These are phyloP conservation scores for Septoria linicola DNA, from an alignment of 2,329 filamentous ascomycete species.

Conservation along the genomic window DNA sequence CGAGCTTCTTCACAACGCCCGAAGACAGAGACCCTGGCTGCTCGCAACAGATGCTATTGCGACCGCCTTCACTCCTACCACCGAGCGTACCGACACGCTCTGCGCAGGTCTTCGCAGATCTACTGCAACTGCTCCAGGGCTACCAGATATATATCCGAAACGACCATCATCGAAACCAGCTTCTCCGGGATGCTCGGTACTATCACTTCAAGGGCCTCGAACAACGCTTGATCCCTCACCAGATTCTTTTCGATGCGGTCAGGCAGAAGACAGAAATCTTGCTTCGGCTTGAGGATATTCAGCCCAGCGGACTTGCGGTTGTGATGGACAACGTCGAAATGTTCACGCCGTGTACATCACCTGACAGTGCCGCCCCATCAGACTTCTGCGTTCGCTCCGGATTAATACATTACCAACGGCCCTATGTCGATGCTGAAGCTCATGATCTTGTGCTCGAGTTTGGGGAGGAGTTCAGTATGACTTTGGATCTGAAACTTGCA, in stretches of 20 bases:
- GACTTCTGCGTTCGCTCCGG: constrained; percentile 36
- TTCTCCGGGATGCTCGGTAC: constrained; percentile 85
- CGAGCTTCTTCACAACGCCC: constrained; percentile 78
- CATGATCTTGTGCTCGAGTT: constrained; percentile 80
- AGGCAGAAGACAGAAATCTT: constrained; percentile 71
- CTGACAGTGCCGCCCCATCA: constrained; percentile 21
- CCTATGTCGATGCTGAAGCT: constrained; percentile 74
- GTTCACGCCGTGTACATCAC: constrained; percentile 23
- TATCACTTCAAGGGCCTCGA: constrained; percentile 91
- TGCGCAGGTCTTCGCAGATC: constrained; percentile 78
- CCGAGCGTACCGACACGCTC: constrained; percentile 77
- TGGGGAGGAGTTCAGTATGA: constrained; percentile 58
- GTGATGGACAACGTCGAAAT: constrained; percentile 45
- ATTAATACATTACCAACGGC: constrained; percentile 77
- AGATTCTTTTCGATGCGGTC: constrained; percentile 71
- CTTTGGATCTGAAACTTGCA: constrained; percentile 24
- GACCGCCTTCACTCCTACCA: constrained; percentile 81
- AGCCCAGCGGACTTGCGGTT: constrained; percentile 78
- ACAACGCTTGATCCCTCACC: constrained; percentile 77
- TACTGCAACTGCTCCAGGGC: constrained; percentile 77
- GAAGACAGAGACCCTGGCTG: constrained; percentile 83
- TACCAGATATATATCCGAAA: constrained; percentile 76
- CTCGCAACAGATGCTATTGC: constrained; percentile 72
- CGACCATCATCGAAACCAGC: constrained; percentile 71
- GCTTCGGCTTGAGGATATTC: constrained; percentile 79